Evolutionary conservation across 2,329 filamentous ascomycete species (phyloP), one percentile per base, ranked within the genome.

Genomic region (Didymella pinodella): DNA sequence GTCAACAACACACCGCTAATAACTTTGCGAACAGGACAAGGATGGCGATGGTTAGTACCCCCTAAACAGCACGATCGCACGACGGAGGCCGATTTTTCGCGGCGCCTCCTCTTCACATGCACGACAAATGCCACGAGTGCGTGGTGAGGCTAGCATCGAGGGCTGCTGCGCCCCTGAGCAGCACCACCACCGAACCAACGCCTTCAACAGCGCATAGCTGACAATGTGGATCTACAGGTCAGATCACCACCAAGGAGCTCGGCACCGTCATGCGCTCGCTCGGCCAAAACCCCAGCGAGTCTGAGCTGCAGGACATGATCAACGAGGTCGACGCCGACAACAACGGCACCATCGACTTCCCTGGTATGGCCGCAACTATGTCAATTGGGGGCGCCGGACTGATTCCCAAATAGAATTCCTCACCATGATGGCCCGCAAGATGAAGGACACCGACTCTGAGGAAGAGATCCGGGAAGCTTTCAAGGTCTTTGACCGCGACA

Each of bases 321-420:
- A 87, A 86, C 77, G 86, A 89, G 76, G 85, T 87, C 62, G 86
- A 89, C 66, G 79, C 83, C 65, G 85, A 89, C 78, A 85, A 86
- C 74, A 87, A 86, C 67, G 86, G 86, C 74, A 86, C 85, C 66
- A 87, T 89, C 70, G 85, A 87, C 73, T 88, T 89, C 74, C 83
- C 86, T 56, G 84, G 84, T 85, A 75, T 61, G 57, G 16, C 26
- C 26, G 12, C 11, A 28, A 20, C 26, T 2, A 43, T 7, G 20
- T 18, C 16, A 16, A 28, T 2, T 3, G 20, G 14, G 26, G 11
- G 41, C 28, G n/a, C 26, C 26, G 36, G 18, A 54, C 65, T 68
- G 29, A 69, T 50, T 10, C 25, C 18, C 2, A 3, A 29, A 8
- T 68, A 86, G 86, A 88, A 72, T 89, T 89, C 78, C 82, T 88